Conservation (phyloP, 192 early-diverging fungal species). For the Kappamyces sp. region DNA sequence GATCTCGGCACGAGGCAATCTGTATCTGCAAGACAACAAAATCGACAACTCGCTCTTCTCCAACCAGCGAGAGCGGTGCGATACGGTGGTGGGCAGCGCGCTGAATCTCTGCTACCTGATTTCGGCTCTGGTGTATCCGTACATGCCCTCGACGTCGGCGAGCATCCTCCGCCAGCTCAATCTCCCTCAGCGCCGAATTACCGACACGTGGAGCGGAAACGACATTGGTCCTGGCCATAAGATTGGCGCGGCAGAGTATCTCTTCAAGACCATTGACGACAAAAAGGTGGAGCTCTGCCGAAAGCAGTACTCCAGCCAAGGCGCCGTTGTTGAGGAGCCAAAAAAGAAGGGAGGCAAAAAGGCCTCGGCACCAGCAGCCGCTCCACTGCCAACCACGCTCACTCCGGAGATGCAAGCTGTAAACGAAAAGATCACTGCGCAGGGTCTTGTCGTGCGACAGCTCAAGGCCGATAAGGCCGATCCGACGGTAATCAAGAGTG, state of each 20-base stretch:
- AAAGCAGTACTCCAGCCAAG: conserved; percentile 67
- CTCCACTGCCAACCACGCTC: conserved; percentile 8
- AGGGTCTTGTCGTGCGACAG: conserved; percentile 49
- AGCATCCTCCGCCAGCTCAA: conserved; percentile 81
- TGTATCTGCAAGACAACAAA: conserved; percentile 88
- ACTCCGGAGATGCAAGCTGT: conserved; percentile 43
- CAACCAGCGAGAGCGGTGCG: conserved; percentile 71
- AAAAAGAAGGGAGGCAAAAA: conserved; percentile 19
- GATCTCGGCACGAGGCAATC: conserved; percentile 90
- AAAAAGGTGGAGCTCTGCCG: conserved; percentile 74
- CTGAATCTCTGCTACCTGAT: conserved; percentile 88
- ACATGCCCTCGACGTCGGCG: conserved; percentile 82
- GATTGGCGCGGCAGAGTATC: conserved; percentile 80
- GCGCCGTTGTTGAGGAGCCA: conserved; percentile 12
- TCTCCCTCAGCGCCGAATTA: conserved; percentile 67
- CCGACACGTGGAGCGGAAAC: conserved; percentile 60
- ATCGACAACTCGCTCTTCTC: conserved; percentile 85
- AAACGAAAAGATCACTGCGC: conserved; percentile 48
- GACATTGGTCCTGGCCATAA: conserved; percentile 80
- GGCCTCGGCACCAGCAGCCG: conserved; percentile 1
- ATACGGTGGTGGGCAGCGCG: conserved; percentile 76
- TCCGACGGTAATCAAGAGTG: conserved; percentile 34
- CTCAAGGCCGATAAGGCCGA: conserved; percentile 56
- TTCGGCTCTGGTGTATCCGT: conserved; percentile 80
- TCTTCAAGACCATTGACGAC: conserved; percentile 88